These are phyloP conservation scores for Friedmanniomyces simplex DNA, from an alignment of 495 filamentous ascomycete species.

Conservation along the genomic window DNA sequence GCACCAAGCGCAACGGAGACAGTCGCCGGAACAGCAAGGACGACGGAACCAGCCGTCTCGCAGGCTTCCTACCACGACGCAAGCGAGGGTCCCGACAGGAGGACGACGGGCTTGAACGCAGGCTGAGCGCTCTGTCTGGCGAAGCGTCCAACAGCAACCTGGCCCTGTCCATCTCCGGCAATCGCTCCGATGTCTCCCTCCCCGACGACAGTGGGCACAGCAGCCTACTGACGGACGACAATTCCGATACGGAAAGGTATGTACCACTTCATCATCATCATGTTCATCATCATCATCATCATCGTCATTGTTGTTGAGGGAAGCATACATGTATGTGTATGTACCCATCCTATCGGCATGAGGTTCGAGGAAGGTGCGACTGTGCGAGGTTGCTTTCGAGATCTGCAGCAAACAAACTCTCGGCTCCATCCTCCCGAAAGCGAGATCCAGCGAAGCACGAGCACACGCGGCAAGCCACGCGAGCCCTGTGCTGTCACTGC, in stretches of 20 bases:
- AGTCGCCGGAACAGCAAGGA: conserved; percentile 20
- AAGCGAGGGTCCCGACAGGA: conserved; percentile 36
- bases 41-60: conserved; percentile 36
- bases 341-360: too few species aligned
- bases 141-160: background rate
- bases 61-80: conserved; percentile 44
- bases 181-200: conserved; percentile 28
- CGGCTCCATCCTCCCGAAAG: background rate
- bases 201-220: conserved; percentile 36
- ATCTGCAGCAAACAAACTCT: background rate
- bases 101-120: conserved; percentile 18
- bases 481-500: background rate
- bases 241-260: conserved; percentile 62
- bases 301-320: too few species aligned
- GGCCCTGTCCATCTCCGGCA: background rate
- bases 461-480: background rate
- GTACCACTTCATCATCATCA: conserved; percentile 29
- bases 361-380: too few species aligned
- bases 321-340: too few species aligned
- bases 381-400: background rate
- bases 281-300: too few species aligned
- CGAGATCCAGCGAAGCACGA: background rate
- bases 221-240: conserved; percentile 53
- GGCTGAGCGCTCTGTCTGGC: conserved; percentile 13
- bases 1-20: conserved; percentile 12